Base-by-base conservation (phyloP, 805 yeast species). In the Kazachstania taianensis region DNA sequence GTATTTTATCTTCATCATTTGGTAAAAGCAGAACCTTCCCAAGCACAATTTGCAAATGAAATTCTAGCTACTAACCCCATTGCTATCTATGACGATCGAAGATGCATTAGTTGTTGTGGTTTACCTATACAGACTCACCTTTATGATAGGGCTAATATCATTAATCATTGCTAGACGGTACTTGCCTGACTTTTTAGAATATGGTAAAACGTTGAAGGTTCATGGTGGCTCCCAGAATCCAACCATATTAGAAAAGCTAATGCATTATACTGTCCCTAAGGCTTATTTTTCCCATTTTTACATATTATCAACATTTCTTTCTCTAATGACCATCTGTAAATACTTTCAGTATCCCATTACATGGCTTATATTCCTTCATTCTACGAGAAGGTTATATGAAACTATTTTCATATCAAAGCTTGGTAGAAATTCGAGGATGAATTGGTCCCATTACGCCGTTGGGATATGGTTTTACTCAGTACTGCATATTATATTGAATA, bases 221-320 rank as follows among this genome's bases (percentile, higher is more conserved):
- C 38, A 42, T n/a, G 26, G 38, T 22, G 27, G 25, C 5, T 9
- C 32, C n/a, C 14, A 26, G 16, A 26, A 17, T 14, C n/a, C 30
- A 12, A 13, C 24, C 5, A 4, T 32, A 7, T 24, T 48, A 7
- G 17, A 44, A 3, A 35, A 23, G 2, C 27, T 62, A 1, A 41
- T 54, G 7, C 49, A 50, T 7, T 37, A 64, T 10, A 72, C 74
- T 9, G 78, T 79, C 1, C 82, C 85, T 0, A 81, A 78, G 49
- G 43, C 66, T 9, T 73, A 68, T 67, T 81, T 81, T 48, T 48
- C 60, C 2, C 85, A 81, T 47, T 81, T 75, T 45, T 81, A 81
- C 52, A 39, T 70, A 4, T 33, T 72, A 13, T 67, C 75, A 13
- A 46, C 65, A 1, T 19, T 53, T 0, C 42, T 66, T 23, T 54